phyloP scores from a whole-genome alignment of 2,329 filamentous ascomycete genomes.

The Didymella sp. region DNA sequence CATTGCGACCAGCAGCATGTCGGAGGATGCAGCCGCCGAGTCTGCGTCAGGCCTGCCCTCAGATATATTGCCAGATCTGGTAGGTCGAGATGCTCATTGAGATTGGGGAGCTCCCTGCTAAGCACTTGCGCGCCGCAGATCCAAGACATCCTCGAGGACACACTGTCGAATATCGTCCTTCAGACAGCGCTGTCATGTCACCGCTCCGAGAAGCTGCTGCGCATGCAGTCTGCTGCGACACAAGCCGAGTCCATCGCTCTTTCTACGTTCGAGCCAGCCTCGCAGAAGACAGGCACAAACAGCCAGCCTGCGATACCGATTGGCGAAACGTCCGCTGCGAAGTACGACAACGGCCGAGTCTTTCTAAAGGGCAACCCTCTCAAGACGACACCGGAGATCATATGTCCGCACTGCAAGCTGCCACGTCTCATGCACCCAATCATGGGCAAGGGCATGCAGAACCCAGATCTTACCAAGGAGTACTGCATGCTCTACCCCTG shows the following conservation, averaged over 20 bases:
- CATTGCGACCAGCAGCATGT: slow-evolving; percentile 41
- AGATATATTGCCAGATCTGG: slow-evolving; percentile 43
- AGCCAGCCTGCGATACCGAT: slow-evolving; percentile 62
- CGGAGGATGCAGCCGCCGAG: slow-evolving; percentile 44
- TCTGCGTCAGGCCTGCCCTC: slow-evolving; percentile 36
- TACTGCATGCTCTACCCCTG: slow-evolving; percentile 84
- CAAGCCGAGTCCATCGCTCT: slow-evolving; percentile 51
- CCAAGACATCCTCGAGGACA: slow-evolving; percentile 70
- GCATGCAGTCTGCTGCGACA: slow-evolving; percentile 66
- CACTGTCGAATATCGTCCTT: slow-evolving; percentile 78
- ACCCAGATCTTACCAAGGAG: slow-evolving; percentile 64
- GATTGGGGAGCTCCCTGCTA: slow-evolving; percentile 34
- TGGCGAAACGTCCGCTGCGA: slow-evolving; percentile 68
- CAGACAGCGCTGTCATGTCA: slow-evolving; percentile 77
- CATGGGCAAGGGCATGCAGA: slow-evolving; percentile 72
- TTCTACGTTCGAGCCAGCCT: slow-evolving; percentile 44
- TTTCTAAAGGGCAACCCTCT: slow-evolving; percentile 75
- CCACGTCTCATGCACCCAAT: slow-evolving; percentile 76
- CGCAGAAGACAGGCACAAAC: slow-evolving; percentile 41
- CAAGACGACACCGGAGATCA: slow-evolving; percentile 72
- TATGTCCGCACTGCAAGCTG: slow-evolving; percentile 76
- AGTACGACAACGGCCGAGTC: slow-evolving; percentile 73
- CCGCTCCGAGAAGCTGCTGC: slow-evolving; percentile 78
- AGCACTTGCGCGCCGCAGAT: slow-evolving; percentile 35
- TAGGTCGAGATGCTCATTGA: slow-evolving; percentile 26